Conservation (phyloP, 108 stramenopile genomes). For the Discostella stelligeroides region DNA sequence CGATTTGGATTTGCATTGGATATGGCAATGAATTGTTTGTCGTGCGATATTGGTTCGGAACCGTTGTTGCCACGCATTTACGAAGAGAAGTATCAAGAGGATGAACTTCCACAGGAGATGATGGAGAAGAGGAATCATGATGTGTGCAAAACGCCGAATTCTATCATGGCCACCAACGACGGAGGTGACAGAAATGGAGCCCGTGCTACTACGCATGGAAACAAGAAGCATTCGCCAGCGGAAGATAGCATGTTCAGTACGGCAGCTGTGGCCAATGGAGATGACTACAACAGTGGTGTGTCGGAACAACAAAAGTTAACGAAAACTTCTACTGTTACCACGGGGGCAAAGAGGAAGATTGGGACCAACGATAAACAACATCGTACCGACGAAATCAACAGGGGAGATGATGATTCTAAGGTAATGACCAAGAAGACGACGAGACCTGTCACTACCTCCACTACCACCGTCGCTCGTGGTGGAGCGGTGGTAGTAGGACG, state of each 20-base stretch:
- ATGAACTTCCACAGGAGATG: background rate
- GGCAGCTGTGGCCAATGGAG: background rate
- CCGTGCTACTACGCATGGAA: background rate
- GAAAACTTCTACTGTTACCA: too few relatives aligned
- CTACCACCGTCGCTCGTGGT: too few relatives aligned
- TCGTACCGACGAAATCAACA: background rate
- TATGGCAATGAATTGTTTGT: slow-evolving; percentile 37
- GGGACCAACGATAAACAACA: too few relatives aligned
- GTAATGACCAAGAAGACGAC: background rate
- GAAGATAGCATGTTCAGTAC: background rate
- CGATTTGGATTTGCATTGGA: slow-evolving; percentile 23
- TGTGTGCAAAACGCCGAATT: background rate
- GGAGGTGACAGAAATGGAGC: background rate
- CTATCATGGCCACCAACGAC: too few relatives aligned
- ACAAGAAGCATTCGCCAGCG: background rate
- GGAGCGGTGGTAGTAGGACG: too few relatives aligned
- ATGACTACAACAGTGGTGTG: too few relatives aligned
- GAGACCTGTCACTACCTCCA: background rate
- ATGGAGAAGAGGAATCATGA: background rate
- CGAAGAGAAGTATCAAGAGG: background rate
- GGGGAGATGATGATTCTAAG: background rate
- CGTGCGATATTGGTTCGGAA: slow-evolving; percentile 22
- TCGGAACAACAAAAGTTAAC: too few relatives aligned
- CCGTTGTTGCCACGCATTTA: slow-evolving; percentile 3
- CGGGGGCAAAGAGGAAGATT: background rate